These are phyloP conservation scores for Aegle marmelos DNA, from an alignment of 345 rosid species.

Conservation along the genomic window DNA sequence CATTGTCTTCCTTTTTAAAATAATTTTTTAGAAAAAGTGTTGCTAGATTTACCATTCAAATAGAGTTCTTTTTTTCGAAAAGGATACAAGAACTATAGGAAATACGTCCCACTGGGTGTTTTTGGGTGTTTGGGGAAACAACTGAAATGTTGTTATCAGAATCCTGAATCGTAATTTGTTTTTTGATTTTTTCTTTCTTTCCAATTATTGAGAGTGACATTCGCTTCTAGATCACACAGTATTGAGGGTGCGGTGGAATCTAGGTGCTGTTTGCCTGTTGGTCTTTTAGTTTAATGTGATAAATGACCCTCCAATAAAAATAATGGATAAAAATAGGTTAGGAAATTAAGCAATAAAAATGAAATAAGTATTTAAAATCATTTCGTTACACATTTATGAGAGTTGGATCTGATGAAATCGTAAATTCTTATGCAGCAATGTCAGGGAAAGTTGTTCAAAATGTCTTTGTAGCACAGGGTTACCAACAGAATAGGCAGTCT, in stretches of 20 bases:
- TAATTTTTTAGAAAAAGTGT: background rate
- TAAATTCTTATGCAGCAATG: conserved; percentile 66
- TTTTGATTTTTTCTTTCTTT: background rate
- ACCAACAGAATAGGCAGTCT: conserved; percentile 65
- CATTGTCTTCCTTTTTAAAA: background rate
- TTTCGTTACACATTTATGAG: background rate
- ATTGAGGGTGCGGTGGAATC: background rate
- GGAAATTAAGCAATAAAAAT: background rate
- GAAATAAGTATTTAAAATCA: background rate
- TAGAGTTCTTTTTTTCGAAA: background rate
- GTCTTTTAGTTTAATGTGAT: background rate
- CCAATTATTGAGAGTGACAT: background rate
- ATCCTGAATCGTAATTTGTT: background rate
- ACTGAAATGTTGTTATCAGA: background rate
- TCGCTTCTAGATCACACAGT: background rate
- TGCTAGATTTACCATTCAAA: background rate
- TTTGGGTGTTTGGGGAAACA: background rate
- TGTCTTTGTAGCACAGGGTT: conserved; percentile 58
- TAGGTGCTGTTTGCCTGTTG: background rate
- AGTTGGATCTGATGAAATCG: conserved; percentile 40
- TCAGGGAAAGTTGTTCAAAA: conserved; percentile 83
- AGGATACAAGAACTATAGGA: background rate
- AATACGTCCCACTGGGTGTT: background rate
- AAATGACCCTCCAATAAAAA: background rate
- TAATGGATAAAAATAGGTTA: background rate